A percentile compares a stretch with the other conserved stretches of the same genome.
Evolutionary conservation across 2,329 filamentous ascomycete species (phyloP).

Genomic region (Fusarium avenaceum): DNA sequence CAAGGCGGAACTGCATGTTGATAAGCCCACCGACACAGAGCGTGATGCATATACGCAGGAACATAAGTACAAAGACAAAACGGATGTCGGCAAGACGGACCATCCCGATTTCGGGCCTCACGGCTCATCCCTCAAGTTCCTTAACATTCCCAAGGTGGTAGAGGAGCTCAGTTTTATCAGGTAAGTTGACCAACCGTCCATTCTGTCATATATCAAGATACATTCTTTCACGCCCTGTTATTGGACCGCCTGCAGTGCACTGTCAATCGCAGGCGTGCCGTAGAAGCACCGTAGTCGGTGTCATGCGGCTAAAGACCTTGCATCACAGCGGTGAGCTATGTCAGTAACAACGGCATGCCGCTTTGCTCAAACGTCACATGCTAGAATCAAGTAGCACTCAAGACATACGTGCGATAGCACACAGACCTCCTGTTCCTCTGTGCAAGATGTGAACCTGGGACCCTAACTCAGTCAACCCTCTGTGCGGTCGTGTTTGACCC

Average conservation of each 20-base stretch:
- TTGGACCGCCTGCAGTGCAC: conserved; percentile 5
- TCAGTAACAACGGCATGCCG: neutral
- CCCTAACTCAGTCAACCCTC: neutral
- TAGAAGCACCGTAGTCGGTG: conserved; percentile 17
- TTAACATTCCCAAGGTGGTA: conserved; percentile 69
- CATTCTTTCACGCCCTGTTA: conserved; percentile 6
- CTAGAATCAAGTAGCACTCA: conserved; percentile 14
- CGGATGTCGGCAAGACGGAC: conserved; percentile 66
- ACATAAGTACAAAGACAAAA: conserved; percentile 71
- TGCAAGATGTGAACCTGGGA: neutral
- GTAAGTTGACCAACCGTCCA: conserved; percentile 61
- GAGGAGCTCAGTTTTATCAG: conserved; percentile 80
- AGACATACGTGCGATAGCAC: conserved; percentile 15
- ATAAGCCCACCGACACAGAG: conserved; percentile 63
- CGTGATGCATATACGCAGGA: conserved; percentile 57
- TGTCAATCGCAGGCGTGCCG: conserved; percentile 9
- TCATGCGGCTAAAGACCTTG: conserved; percentile 7
- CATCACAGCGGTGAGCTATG: conserved; percentile 13
- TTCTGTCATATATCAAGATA: neutral
- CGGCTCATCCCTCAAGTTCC: conserved; percentile 70
- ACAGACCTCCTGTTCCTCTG: conserved; percentile 12
- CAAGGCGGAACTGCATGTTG: conserved; percentile 85
- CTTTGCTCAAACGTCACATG: conserved; percentile 19
- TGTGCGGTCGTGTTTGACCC: neutral
- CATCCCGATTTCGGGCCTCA: conserved; percentile 72